These are phyloP conservation scores for Aspergillus pseudoterreus DNA, from an alignment of 2,329 filamentous ascomycete species.

Conservation along the genomic window DNA sequence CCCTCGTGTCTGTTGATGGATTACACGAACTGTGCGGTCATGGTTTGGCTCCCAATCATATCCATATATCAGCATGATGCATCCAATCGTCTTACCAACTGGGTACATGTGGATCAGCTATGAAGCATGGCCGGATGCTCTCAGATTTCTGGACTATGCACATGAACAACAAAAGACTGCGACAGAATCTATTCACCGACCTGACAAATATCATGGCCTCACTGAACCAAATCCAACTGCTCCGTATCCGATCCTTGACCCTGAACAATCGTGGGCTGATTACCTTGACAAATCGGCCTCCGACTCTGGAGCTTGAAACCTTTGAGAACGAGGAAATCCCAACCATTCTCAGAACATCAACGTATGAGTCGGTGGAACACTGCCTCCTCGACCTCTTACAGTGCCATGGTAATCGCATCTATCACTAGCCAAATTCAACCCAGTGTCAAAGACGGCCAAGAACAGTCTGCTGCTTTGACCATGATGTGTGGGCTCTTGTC, in stretches of 20 bases:
- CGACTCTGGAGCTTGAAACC: conserved; percentile 28
- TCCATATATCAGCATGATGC: no score
- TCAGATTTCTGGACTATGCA: no score
- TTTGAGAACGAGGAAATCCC: conserved; percentile 34
- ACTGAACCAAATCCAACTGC: no score
- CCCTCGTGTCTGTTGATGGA: no score
- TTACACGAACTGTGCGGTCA: no score
- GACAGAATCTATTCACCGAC: no score
- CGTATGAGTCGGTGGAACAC: conserved; percentile 27
- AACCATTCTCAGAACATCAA: conserved; percentile 28
- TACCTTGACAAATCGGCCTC: conserved; percentile 29
- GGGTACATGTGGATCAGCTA: no score
- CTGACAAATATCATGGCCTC: no score
- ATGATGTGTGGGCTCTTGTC: conserved; percentile 25
- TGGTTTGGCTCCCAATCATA: background rate
- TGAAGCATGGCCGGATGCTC: no score
- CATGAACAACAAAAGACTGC: no score
- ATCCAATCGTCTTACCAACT: no score
- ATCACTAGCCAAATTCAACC: conserved; percentile 32
- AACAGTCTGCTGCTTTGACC: conserved; percentile 28
- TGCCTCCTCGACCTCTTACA: conserved; percentile 31
- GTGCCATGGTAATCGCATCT: conserved; percentile 33
- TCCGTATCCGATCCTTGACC: background rate
- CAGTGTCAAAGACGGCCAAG: conserved; percentile 24
- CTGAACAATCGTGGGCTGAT: background rate